Conservation (phyloP, 192 early-diverging fungal species). For the Chytriomyces hyalinus region DNA sequence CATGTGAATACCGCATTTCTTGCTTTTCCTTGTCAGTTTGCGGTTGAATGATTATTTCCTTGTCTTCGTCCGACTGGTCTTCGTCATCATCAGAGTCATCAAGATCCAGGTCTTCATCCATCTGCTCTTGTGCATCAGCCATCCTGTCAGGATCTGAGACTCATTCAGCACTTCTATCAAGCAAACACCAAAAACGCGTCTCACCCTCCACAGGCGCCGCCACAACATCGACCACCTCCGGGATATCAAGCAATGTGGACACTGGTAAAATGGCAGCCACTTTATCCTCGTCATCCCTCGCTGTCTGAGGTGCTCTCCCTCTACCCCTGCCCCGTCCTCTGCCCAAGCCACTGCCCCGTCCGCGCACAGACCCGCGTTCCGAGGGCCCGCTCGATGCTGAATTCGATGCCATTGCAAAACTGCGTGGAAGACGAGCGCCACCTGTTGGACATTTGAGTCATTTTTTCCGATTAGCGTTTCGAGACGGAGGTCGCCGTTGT, state of each 20-base stretch:
- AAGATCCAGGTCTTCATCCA: background rate
- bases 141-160: background rate
- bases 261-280: background rate
- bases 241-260: conserved; percentile 9
- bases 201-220: background rate
- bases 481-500: no score
- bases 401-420: no score
- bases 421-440: conserved; percentile 8
- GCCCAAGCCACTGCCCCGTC: conserved; percentile 22
- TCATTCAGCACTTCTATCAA: conserved; percentile 13
- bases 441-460: background rate
- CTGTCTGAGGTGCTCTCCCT: background rate
- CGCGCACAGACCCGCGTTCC: conserved; percentile 14
- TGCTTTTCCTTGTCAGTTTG: conserved; percentile 24
- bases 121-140: background rate
- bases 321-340: background rate
- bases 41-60: conserved; percentile 22
- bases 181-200: background rate
- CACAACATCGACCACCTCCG: background rate
- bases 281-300: background rate
- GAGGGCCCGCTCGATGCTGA: background rate
- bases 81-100: conserved; percentile 32
- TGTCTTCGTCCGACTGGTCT: conserved; percentile 27
- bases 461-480: no score
- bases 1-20: conserved; percentile 24